phyloP scores from a whole-genome alignment of 1,284 basidiomycete genomes.

The Cutaneotrichosporon sp. region DNA sequence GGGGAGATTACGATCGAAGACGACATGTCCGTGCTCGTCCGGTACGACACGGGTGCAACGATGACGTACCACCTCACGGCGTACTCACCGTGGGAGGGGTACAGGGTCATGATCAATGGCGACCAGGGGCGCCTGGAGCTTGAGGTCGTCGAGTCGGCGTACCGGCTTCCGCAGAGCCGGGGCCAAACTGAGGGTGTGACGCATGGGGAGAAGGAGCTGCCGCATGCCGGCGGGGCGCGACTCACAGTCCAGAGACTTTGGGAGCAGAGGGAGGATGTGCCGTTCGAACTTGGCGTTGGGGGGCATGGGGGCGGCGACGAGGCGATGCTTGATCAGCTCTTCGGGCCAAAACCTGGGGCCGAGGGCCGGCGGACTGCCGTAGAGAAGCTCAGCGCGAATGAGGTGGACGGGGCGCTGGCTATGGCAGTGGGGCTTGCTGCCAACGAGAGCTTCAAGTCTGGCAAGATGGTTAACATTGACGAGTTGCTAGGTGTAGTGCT shows the following conservation, averaged over 20 bases:
- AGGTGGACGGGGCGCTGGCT: conserved; percentile 55
- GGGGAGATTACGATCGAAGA: conserved; percentile 57
- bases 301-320: conserved; percentile 57
- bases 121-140: conserved; percentile 56
- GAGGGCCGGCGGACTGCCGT: conserved; percentile 51
- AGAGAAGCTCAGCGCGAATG: conserved; percentile 53
- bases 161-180: conserved; percentile 25
- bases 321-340: conserved; percentile 55
- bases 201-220: conserved; percentile 52
- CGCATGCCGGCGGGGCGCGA: conserved; percentile 52
- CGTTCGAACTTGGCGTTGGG: conserved; percentile 51
- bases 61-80: conserved; percentile 56
- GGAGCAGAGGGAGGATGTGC: conserved; percentile 51
- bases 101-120: conserved; percentile 57
- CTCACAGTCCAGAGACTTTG: conserved; percentile 54
- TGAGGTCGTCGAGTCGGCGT: conserved; percentile 54
- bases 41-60: conserved; percentile 54
- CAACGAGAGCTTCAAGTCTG: conserved; percentile 56
- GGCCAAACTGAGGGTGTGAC: conserved; percentile 23
- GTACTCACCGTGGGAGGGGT: conserved; percentile 52
- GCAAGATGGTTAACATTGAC: conserved; percentile 50
- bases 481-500: conserved; percentile 34
- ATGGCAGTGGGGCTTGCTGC: conserved; percentile 56
- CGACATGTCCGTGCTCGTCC: conserved; percentile 56
- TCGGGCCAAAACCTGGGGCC: conserved; percentile 52